phyloP scores from a whole-genome alignment of 1,284 basidiomycete genomes.

The Amylostereum areolatum region DNA sequence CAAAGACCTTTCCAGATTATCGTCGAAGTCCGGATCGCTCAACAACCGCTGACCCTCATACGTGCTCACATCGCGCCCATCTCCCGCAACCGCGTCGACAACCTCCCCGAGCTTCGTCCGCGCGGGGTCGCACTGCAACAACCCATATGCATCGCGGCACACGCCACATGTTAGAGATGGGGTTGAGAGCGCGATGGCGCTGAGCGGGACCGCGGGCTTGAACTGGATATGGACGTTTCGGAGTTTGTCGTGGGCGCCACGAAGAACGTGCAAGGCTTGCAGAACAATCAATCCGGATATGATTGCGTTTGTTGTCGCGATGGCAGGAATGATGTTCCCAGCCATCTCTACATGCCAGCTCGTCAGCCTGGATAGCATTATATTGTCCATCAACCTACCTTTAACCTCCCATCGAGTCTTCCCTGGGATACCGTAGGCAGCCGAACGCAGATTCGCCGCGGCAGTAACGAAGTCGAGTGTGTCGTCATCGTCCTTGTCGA shows the following conservation, averaged over 20 bases:
- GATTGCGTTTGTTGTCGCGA: constrained; percentile 98
- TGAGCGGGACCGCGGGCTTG: constrained; percentile 71
- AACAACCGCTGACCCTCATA: constrained; percentile 82
- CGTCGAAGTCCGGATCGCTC: constrained; percentile 86
- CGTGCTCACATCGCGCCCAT: constrained; percentile 65
- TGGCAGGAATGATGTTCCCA: constrained; percentile 98
- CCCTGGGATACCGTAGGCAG: constrained; percentile 82
- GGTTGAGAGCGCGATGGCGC: constrained; percentile 51
- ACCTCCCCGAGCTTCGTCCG: constrained; percentile 69
- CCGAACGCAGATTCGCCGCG: constrained; percentile 87
- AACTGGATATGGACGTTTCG: constrained; percentile 73
- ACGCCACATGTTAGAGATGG: constrained; percentile 79
- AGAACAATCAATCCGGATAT: constrained; percentile 92
- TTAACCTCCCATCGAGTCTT: constrained; percentile 98
- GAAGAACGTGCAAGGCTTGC: constrained; percentile 83
- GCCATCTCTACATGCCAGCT: constrained; percentile 79
- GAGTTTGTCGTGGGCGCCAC: constrained; percentile 49
- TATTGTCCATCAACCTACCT: constrained; percentile 42
- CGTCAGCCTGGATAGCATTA: not conserved
- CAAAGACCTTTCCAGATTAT: constrained; percentile 71
- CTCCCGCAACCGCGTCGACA: constrained; percentile 57
- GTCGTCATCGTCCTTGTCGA: constrained; percentile 98
- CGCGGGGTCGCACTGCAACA: constrained; percentile 64
- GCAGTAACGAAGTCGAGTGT: constrained; percentile 96
- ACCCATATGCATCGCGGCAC: constrained; percentile 82